phyloP scores from a whole-genome alignment of 495 filamentous ascomycete species.

The Neurospora africana region DNA sequence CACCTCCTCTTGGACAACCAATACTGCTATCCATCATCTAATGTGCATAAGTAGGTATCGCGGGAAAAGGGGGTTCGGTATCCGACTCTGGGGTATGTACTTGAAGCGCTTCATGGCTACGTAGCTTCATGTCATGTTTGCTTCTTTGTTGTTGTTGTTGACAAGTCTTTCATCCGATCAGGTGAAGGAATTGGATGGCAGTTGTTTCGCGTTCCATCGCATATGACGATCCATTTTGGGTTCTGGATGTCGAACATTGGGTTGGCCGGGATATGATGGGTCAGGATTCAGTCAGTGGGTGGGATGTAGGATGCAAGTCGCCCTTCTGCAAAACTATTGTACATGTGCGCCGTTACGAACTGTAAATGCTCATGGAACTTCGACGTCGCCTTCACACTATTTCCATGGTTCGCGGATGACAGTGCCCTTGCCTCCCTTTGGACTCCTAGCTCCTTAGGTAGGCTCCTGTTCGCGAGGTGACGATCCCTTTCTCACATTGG shows the following conservation, averaged over 20 bases:
- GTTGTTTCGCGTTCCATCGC: neutral
- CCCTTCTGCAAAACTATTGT: neutral
- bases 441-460: neutral
- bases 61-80: neutral
- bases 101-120: neutral
- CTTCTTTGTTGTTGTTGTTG: neutral
- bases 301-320: neutral
- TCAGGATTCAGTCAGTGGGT: neutral
- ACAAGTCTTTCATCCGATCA: neutral
- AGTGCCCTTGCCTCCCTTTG: neutral
- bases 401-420: neutral
- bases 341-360: neutral
- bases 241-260: neutral
- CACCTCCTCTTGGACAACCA: neutral
- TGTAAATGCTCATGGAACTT: neutral
- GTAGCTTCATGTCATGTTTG: neutral
- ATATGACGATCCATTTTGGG: neutral
- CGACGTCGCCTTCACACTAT: neutral
- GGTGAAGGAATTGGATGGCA: neutral
- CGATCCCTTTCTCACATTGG: neutral
- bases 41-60: neutral
- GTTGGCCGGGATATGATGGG: neutral
- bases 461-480: neutral
- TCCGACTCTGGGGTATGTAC: neutral
- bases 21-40: neutral